Conservation (phyloP, 2,329 filamentous ascomycete species). For the Rhynchosporium graminicola region DNA sequence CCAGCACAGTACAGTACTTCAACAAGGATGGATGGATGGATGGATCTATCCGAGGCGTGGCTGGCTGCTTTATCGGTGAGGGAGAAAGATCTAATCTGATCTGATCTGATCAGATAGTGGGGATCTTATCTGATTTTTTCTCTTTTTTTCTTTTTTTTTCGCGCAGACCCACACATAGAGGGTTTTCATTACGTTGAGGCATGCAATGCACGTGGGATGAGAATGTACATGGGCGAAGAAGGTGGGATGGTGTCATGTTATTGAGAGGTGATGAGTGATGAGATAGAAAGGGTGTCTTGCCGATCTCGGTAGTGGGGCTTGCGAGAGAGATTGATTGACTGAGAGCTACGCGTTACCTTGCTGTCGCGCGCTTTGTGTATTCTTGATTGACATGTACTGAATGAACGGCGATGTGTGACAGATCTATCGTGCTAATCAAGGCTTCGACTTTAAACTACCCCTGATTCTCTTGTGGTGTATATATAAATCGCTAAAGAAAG, state of each 20-base stretch:
- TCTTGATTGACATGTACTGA: too few relatives aligned
- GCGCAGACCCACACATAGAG: neutral
- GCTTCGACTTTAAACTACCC: too few relatives aligned
- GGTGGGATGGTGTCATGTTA: neutral
- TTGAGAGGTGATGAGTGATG: neutral
- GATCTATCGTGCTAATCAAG: too few relatives aligned
- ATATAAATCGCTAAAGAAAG: too few relatives aligned
- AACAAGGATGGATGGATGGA: neutral
- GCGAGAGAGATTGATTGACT: neutral
- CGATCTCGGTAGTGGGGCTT: conserved; percentile 9
- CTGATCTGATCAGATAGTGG: neutral
- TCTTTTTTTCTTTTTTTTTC: too few relatives aligned
- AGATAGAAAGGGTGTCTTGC: neutral
- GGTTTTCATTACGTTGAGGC: conserved; percentile 2
- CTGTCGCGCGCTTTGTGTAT: neutral
- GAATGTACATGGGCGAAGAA: too few relatives aligned
- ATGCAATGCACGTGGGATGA: neutral
- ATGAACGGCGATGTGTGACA: too few relatives aligned
- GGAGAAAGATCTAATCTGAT: conserved; percentile 6
- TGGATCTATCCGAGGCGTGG: neutral
- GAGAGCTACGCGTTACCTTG: neutral
- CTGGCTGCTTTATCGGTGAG: neutral
- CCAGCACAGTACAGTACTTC: neutral
- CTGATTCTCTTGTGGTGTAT: too few relatives aligned
- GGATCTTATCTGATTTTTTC: conserved; percentile 11